Percentiles rank a stretch among this genome's conserved stretches.
Conservation (phyloP, 2,329 filamentous ascomycete genomes). For the Exophiala dermatitidis region DNA sequence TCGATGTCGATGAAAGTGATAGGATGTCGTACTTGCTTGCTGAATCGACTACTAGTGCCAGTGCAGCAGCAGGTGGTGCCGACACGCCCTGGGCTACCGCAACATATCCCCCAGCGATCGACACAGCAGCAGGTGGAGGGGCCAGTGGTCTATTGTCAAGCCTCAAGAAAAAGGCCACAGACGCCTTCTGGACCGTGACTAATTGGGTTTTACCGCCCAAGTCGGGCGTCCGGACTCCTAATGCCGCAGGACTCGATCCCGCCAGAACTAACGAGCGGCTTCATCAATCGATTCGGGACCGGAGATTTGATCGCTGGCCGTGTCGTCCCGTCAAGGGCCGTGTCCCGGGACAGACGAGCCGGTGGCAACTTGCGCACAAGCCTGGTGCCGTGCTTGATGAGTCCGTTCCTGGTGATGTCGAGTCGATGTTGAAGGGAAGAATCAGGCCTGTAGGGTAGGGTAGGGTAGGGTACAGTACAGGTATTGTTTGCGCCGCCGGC, state of each 20-base stretch:
- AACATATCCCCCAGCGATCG: neutral
- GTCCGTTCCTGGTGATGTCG: neutral
- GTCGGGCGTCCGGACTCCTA: neutral
- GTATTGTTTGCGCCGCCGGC: too few relatives aligned
- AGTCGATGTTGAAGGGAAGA: neutral
- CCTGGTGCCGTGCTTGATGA: neutral
- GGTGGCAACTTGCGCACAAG: neutral
- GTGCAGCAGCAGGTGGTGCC: neutral
- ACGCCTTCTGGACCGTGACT: neutral
- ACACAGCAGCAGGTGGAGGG: neutral
- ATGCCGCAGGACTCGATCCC: neutral
- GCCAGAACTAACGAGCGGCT: neutral
- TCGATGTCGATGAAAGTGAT: neutral
- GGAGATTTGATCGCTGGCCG: neutral
- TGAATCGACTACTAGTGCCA: neutral
- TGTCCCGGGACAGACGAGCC: neutral
- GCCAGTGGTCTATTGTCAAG: neutral
- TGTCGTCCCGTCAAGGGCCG: neutral
- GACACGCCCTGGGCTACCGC: neutral
- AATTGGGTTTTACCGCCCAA: neutral
- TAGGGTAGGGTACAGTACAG: neutral
- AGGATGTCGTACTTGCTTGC: neutral
- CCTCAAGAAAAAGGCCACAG: neutral
- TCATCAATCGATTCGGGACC: neutral
- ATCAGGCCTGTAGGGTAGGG: neutral